These are phyloP conservation scores for Wickerhamiella hasegawae DNA, from an alignment of 805 yeast genomes.

Conservation along the genomic window DNA sequence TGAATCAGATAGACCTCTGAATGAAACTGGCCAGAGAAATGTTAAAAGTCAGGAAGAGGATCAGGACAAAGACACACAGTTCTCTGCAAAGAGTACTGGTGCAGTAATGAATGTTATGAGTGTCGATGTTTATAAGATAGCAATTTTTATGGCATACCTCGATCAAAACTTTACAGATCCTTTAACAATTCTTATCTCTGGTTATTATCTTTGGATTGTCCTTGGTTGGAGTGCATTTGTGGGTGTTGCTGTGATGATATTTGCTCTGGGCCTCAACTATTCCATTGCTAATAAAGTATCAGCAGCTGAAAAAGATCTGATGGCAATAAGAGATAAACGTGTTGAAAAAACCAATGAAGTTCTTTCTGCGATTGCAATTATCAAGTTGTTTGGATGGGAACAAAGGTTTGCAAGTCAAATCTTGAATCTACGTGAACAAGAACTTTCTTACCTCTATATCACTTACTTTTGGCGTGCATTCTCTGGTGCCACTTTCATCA, in stretches of 20 bases:
- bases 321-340: slow-evolving; percentile 78
- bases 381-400: slow-evolving; percentile 96
- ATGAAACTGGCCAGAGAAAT: slow-evolving; percentile 1
- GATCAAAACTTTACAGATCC: slow-evolving; percentile 71
- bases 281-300: slow-evolving; percentile 47
- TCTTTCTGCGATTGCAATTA: slow-evolving; percentile 78
- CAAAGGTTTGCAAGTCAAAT: slow-evolving; percentile 61
- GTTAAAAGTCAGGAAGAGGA: slow-evolving; percentile 8
- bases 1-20: slow-evolving; percentile 8
- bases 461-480: slow-evolving; percentile 54
- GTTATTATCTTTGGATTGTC: slow-evolving; percentile 47
- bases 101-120: slow-evolving; percentile 88
- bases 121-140: slow-evolving; percentile 89
- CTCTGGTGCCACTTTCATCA: slow-evolving; percentile 56
- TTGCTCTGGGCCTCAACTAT: slow-evolving; percentile 60
- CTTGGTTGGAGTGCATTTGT: slow-evolving; percentile 80
- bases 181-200: slow-evolving; percentile 53
- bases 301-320: slow-evolving; percentile 48
- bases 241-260: slow-evolving; percentile 53
- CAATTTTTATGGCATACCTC: slow-evolving; percentile 84
- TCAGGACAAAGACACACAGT: slow-evolving; percentile 11
- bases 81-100: slow-evolving; percentile 45
- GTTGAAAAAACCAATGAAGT: slow-evolving; percentile 87
- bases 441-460: slow-evolving; percentile 39
- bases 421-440: slow-evolving; percentile 56